Base-by-base conservation (phyloP, 306 rosid genomes). In the Rubus parviflorus region DNA sequence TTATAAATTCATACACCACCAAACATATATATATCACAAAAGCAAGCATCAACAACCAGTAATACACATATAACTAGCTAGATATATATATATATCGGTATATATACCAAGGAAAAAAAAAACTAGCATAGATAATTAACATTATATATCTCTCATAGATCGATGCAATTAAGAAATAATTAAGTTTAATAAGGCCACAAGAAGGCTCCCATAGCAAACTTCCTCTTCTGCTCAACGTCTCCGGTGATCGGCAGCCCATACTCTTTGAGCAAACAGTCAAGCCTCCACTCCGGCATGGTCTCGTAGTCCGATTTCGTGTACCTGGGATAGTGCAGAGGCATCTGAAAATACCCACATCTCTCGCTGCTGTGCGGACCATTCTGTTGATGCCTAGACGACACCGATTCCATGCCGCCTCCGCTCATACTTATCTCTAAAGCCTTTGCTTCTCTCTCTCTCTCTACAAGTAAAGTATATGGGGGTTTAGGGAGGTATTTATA, bases 301-400 rank as follows among this genome's bases (percentile, higher is more conserved):
- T 90, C 90, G 54, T 90, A 88, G 71, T 90, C 94, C 37, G 82
- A 80, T 52, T 81, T 51, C 1, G 86, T 84, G 83, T 90, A 88
- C 73, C 86, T 83, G 48, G 94, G 94, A 76, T 90, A 90, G 84
- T 90, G 94, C 25, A 90, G 75, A 60, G 92, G 92, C 92, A 90
- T 90, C 81, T 88, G 89, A 79, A 87, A 85, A 40, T 82, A 53
- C 15, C 83, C 82, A 35, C 84, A 66, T 4, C 77, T 37, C 42
- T 76, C 80, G 43, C 74, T 49, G 9, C 25, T 60, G 16, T 61
- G 67, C 42, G 49, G 78, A 16, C 74, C 74, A 37, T 73, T 82
- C 11, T 7, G 72, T 20, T 16, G 72, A 47, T 65, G 40, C 23
- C 70, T 64, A 19, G 48, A 38, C 47, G 57, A 61, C 72, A 76